These are phyloP conservation scores for Talaromyces sp. DNA, from an alignment of 2,329 filamentous ascomycete species.

Conservation along the genomic window DNA sequence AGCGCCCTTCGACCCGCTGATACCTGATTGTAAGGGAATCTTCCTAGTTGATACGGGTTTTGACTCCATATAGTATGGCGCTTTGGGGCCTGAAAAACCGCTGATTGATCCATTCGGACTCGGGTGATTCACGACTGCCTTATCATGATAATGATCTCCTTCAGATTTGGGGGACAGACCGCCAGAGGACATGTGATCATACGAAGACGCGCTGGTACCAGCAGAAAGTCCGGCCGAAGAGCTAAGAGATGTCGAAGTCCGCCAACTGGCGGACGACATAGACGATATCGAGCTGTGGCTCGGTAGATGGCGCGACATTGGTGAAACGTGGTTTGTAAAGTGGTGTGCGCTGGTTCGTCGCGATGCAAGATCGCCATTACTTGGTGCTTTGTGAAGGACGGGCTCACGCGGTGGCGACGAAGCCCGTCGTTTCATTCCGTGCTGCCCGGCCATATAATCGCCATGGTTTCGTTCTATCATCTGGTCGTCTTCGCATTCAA, in stretches of 20 bases:
- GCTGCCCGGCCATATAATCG: slow-evolving; percentile 38
- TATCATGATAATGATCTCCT: slow-evolving; percentile 51
- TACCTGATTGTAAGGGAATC: slow-evolving; percentile 41
- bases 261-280: slow-evolving; percentile 58
- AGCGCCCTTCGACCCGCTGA: neutral
- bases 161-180: slow-evolving; percentile 58
- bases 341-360: slow-evolving; percentile 53
- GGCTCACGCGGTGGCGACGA: slow-evolving; percentile 60
- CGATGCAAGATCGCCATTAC: slow-evolving; percentile 53
- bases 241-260: slow-evolving; percentile 49
- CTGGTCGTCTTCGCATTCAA: slow-evolving; percentile 42
- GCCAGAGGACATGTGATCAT: slow-evolving; percentile 59
- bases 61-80: slow-evolving; percentile 37
- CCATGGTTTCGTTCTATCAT: neutral
- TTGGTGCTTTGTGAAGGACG: slow-evolving; percentile 32
- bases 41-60: slow-evolving; percentile 44
- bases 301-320: slow-evolving; percentile 52
- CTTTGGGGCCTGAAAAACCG: slow-evolving; percentile 27
- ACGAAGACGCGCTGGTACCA: slow-evolving; percentile 59
- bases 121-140: slow-evolving; percentile 44
- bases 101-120: slow-evolving; percentile 45
- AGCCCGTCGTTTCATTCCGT: slow-evolving; percentile 60
- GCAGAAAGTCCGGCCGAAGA: slow-evolving; percentile 55
- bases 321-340: slow-evolving; percentile 53
- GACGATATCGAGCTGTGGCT: slow-evolving; percentile 62